Evolutionary conservation across 208 protist genomes (phyloP).

Genomic region (Leishmania tarentolae): DNA sequence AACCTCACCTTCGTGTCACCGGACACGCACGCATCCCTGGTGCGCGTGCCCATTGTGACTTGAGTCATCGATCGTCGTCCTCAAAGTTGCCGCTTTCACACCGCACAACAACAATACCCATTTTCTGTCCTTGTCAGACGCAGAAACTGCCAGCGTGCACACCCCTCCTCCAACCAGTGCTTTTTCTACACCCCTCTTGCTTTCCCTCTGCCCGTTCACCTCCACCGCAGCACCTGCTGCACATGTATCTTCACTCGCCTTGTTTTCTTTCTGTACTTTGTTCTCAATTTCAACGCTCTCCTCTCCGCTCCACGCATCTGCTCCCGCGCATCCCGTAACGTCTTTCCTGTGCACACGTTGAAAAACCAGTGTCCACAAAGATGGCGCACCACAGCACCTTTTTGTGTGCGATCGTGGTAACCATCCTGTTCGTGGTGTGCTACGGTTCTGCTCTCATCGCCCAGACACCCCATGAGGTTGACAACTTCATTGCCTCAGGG

Average conservation of each 20-base stretch:
- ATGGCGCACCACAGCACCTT: slow-evolving; percentile 27
- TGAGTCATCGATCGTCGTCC: not conserved
- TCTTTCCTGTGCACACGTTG: not conserved
- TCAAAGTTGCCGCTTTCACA: not conserved
- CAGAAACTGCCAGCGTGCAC: not conserved
- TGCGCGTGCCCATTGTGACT: not conserved
- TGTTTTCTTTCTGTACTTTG: not conserved
- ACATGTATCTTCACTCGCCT: not conserved
- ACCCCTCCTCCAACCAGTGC: not conserved
- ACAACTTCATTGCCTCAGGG: slow-evolving; percentile 16
- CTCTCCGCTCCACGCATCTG: not conserved
- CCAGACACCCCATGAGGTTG: not conserved
- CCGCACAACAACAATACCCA: not conserved
- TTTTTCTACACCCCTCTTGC: not conserved
- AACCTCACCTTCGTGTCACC: not conserved
- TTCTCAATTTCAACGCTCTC: not conserved
- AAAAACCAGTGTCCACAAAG: not conserved
- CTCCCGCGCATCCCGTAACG: not conserved
- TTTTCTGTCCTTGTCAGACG: not conserved
- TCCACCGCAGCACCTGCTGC: not conserved
- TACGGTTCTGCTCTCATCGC: slow-evolving; percentile 7
- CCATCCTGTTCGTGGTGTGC: slow-evolving; percentile 17
- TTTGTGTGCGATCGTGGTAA: slow-evolving; percentile 19
- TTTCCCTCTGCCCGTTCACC: not conserved
- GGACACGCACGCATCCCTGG: no score